These are phyloP conservation scores for Capsella rubella DNA, from an alignment of 441 rosid species.

Conservation along the genomic window DNA sequence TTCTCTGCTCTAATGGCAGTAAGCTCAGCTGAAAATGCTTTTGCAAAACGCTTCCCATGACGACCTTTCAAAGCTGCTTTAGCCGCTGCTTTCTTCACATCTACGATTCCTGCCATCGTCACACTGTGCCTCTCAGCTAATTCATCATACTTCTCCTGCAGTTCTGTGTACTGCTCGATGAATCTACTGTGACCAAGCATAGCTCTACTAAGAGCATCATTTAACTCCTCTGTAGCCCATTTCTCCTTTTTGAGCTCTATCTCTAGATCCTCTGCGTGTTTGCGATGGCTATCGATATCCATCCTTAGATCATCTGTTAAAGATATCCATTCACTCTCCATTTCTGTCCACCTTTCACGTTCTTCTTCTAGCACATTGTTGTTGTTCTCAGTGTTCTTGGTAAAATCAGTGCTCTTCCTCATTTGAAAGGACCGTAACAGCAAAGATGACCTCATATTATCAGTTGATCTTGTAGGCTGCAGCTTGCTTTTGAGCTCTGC, in stretches of 20 bases:
- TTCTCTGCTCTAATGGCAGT: slow-evolving; percentile 76
- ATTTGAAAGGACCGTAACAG: slow-evolving; percentile 71
- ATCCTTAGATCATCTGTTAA: slow-evolving; percentile 90
- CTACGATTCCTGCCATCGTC: slow-evolving; percentile 83
- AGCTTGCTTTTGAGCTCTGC: slow-evolving; percentile 68
- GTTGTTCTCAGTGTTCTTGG: slow-evolving; percentile 38
- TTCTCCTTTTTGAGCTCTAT: slow-evolving; percentile 75
- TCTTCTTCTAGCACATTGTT: slow-evolving; percentile 73
- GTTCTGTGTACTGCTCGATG: slow-evolving; percentile 90
- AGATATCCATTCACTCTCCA: slow-evolving; percentile 97
- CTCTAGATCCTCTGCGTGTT: slow-evolving; percentile 77
- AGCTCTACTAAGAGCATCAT: slow-evolving; percentile 83
- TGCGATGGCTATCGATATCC: slow-evolving; percentile 74
- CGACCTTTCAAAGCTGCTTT: slow-evolving; percentile 80
- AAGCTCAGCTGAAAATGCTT: slow-evolving; percentile 75
- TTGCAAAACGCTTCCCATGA: slow-evolving; percentile 77
- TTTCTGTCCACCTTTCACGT: slow-evolving; percentile 91
- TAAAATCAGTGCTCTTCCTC: slow-evolving; percentile 55
- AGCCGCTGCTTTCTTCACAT: slow-evolving; percentile 87
- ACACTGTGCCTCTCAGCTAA: slow-evolving; percentile 69
- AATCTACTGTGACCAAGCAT: slow-evolving; percentile 89
- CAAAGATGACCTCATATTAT: slow-evolving; percentile 73
- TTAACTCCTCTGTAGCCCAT: slow-evolving; percentile 72
- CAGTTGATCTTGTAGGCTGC: slow-evolving; percentile 66
- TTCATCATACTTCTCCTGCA: slow-evolving; percentile 84